Base-by-base conservation (phyloP, 495 filamentous ascomycete genomes). In the Aspergillus egyptiacus region DNA sequence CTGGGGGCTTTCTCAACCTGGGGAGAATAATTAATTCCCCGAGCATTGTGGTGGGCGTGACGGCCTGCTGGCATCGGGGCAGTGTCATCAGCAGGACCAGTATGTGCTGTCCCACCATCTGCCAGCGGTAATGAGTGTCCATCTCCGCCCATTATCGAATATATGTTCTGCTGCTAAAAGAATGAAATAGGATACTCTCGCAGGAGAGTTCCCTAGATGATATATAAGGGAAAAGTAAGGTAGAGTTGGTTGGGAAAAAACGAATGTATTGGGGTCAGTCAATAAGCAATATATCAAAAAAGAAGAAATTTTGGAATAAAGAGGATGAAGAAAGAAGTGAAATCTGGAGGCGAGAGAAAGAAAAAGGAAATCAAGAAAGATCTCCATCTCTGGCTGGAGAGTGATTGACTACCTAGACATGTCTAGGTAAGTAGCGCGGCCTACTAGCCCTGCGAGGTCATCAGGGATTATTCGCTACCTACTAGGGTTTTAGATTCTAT, bases 21-120 rank as follows among this genome's bases (percentile, higher is more conserved):
- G 28, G 41, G 17, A 20, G 8, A 24, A 19, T 33, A 19, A 17
- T 13, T 5, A 14, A 9, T 27, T 14, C 27, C 33, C 3, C 32
- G 19, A 3, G 23, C 13, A 15, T 52, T 40, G 46, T 63, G 56
- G 35, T 62, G 48, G 45, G 33, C 54, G 45, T 61, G 58, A 34
- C 53, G 57, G 0, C 56, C 60, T 35, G 53, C 54, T n/a, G 57
- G 52, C 6, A 68, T 61, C n/a, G 68, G 66, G 13, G 56, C 56
- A 44, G 62, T 46, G 15, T 51, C 48, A 14, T 52, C 58, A 9
- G 36, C 20, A 31, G 39, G 10, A 41, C 28, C 53, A 37, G 58
- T 40, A 6, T 61, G 54, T 25, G 46, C 53, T 27, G 49, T 11
- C 27, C 54, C 50, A 32, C 54, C 56, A 51, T 48, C 46, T 18